Base-by-base conservation (phyloP, 257 asterid genomes). In the Misopates orontium region DNA sequence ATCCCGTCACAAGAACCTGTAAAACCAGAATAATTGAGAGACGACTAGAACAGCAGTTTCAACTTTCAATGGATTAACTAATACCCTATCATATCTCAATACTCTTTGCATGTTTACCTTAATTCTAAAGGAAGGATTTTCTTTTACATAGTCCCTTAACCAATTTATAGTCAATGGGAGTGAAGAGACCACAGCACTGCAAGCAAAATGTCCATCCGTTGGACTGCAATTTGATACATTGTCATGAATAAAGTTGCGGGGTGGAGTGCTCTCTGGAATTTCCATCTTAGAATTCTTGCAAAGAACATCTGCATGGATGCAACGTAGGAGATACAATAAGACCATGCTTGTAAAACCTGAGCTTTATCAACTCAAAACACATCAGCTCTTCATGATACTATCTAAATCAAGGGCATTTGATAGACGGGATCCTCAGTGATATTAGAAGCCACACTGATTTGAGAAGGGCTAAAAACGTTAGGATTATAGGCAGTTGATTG, bases 1-100 rank as follows among this genome's bases (percentile, higher is more conserved):
- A 91, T 18, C 96, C 98, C n/a, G 95, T 88, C 56, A 88, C 98
- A 60, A 91, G 95, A 80, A 91, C 98, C 98, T 88, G 73, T 9
- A 74, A 25, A 28, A 2, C 36, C 36, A 28, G 36, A 28, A 28
- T 28, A 28, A 28, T 7, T 7, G 7, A 28, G 36, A 7, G 4
- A 28, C 7, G 36, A 28, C 36, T 28, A 28, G n/a, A n/a, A 28
- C 36, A 28, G 36, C n/a, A n/a, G n/a, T n/a, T n/a, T n/a, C n/a
- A n/a, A n/a, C n/a, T 28, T 28, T 28, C 36, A 28, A 7, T 28
- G 36, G 36, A 28, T 28, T 28, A 28, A 28, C 4, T 28, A 3
- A 28, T 2, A 28, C n/a, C 7, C 4, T 28, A 28, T 7, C 36
- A 28, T 2, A 28, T 28, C 36, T 28, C 7, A 28, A 28, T 7